A percentile compares a stretch with the other conserved stretches of the same genome.
phyloP scores from a whole-genome alignment of 129 eudicot genomes.

The carrot (Daucus carota) region DNA sequence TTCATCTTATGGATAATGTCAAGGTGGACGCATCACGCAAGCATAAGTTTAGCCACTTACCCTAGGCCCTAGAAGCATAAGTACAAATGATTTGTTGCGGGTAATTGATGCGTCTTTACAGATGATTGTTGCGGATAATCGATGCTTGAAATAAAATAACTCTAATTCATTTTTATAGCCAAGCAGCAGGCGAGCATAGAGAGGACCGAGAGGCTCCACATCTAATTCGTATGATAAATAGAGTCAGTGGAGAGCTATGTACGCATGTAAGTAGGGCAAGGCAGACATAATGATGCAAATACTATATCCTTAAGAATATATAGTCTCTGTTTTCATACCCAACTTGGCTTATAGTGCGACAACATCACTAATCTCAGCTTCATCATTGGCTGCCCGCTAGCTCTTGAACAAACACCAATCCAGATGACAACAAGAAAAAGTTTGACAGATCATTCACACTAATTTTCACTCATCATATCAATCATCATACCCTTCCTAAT shows the following conservation, averaged over 20 bases:
- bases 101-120: too few species aligned
- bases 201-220: neutral
- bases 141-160: too few species aligned
- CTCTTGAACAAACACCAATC: neutral
- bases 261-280: neutral
- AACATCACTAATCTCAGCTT: neutral
- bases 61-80: neutral
- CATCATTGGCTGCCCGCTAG: neutral
- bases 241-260: neutral
- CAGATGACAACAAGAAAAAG: neutral
- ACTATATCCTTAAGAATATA: neutral
- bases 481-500: neutral
- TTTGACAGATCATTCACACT: constrained; percentile 6
- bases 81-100: too few species aligned
- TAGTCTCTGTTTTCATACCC: neutral
- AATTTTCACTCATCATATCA: neutral
- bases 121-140: too few species aligned
- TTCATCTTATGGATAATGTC: neutral
- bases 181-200: neutral
- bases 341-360: constrained; percentile 1
- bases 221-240: neutral
- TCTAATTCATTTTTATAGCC: too few species aligned
- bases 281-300: neutral
- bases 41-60: neutral
- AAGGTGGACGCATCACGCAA: neutral